Base-by-base conservation (phyloP, 257 asterid species). In the Perilla frutescens region DNA sequence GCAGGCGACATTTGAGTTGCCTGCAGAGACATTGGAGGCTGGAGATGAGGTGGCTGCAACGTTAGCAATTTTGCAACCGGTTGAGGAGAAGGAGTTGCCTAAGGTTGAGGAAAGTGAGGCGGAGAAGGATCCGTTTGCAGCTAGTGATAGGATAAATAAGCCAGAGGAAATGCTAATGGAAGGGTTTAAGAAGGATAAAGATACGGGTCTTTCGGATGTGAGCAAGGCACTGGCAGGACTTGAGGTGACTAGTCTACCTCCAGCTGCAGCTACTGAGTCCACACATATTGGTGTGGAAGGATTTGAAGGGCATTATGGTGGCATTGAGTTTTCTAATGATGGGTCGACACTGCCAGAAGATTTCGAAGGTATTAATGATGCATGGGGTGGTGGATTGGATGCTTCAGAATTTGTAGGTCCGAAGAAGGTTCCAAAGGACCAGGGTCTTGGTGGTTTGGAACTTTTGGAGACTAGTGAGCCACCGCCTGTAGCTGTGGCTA, bases 381-480 rank as follows among this genome's bases (percentile, higher is more conserved):
- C 99, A 54, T 94, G 97, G 97, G 99, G 99, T 76, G 99, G 97
- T n/a, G 99, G 99, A 70, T 87, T 94, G 87, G 99, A 94, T 80
- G 99, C 91, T 10, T 91, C 97, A 0, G 99, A 94, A 74, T 94
- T 75, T 72, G 96, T 94, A 41, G 99, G 94, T 41, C 37, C 93
- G 4, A 94, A 94, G 88, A 94, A 94, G 83, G 85, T 94, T 61
- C 73, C 68, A 67, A 94, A 91, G 79, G 88, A 85, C 20, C 83
- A 77, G 66, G 99, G 99, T 70, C 97, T 94, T 47, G 97, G 97
- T 80, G 99, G 99, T 64, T 93, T 94, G 81, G 99, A 94, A 61
- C 84, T 94, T 41, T 75, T 94, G 73, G 90, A 66, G 54, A 87
- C 97, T 8, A 90, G 93, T 39, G 97, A 88, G 66, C 96, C 96